Evolutionary conservation across 2,329 filamentous ascomycete genomes (phyloP), one percentile per base, ranked within the genome.

Genomic region (Fusarium sp.): DNA sequence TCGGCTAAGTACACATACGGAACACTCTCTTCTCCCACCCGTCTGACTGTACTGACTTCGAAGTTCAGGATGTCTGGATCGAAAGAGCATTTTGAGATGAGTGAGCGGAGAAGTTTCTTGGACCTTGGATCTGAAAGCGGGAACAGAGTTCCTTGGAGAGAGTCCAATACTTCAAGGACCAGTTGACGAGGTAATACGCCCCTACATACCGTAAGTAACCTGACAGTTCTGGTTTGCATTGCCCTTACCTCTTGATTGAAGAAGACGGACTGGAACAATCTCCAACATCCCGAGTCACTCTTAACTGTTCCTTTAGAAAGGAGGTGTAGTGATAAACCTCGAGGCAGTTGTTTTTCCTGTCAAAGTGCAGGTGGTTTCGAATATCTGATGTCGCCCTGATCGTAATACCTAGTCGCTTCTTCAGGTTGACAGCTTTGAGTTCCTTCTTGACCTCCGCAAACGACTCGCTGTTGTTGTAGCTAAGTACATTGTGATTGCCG

Each of bases 281-380:
- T 1, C 57, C 57, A 2, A 28, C 6, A 4, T 62, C 57, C 5
- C 6, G 14, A 4, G 57, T 62, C 0, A 51, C 57, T 15, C 57
- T 45, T 14, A 64, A 1, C 9, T 61, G 57, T 7, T 64, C 61
- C 0, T 64, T 64, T 0, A 62, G 44, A 7, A 64, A 64, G 0
- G 61, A 53, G 2, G 61, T 53, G 14, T 64, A 62, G 13, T 64
- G 61, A 0, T 61, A 64, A 20, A 63, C 15, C 2, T 63, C 60
- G 16, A 61, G 10, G 38, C 6, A 16, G 9, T 39, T 63, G 2
- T 63, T 63, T 1, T n/a, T 48, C 2, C 60, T 35, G 3, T 63
- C 60, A 10, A 61, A 48, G 1, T 24, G 35, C 0, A 63, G 3
- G 24, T 63, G 60, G 3, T 61, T 63, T 0, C 60, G 42, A 18